Conservation (phyloP, 192 early-diverging fungal species). For the Coemansia furcata region DNA sequence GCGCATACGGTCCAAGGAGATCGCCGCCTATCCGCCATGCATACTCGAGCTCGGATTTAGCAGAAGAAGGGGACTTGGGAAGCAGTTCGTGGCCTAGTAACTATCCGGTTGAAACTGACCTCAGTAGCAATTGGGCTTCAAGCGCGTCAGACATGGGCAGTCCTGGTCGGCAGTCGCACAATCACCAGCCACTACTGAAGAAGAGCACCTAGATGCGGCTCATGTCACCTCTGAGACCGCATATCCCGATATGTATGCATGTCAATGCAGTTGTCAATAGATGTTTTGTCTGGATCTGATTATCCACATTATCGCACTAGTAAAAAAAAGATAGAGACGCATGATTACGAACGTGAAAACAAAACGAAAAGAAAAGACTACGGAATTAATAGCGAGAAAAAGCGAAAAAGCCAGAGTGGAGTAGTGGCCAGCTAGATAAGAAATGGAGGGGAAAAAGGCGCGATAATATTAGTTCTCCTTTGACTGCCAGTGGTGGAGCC, state of each 20-base stretch:
- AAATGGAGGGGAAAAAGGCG: not conserved
- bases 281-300: not conserved
- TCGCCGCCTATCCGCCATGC: conserved; percentile 5
- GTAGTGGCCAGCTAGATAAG: not conserved
- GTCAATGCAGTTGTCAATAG: not conserved
- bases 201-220: conserved; percentile 13
- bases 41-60: conserved; percentile 3
- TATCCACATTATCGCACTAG: not conserved
- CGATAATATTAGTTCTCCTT: conserved; percentile 6
- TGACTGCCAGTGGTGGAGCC: conserved; percentile 41
- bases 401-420: conserved; percentile 6
- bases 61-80: not conserved
- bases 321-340: not conserved
- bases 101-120: conserved; percentile 11
- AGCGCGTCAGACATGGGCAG: conserved; percentile 24
- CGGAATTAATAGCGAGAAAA: not conserved
- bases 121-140: conserved; percentile 24
- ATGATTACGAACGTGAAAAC: not conserved
- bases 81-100: conserved; percentile 19
- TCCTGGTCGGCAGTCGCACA: not conserved
- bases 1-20: not conserved
- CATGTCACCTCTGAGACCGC: not conserved
- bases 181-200: conserved; percentile 23
- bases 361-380: conserved; percentile 1
- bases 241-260: not conserved